A percentile compares a stretch with the other conserved stretches of the same genome.
phyloP scores from a whole-genome alignment of 768 basidiomycete genomes.

The Rhizopogon roseolus region DNA sequence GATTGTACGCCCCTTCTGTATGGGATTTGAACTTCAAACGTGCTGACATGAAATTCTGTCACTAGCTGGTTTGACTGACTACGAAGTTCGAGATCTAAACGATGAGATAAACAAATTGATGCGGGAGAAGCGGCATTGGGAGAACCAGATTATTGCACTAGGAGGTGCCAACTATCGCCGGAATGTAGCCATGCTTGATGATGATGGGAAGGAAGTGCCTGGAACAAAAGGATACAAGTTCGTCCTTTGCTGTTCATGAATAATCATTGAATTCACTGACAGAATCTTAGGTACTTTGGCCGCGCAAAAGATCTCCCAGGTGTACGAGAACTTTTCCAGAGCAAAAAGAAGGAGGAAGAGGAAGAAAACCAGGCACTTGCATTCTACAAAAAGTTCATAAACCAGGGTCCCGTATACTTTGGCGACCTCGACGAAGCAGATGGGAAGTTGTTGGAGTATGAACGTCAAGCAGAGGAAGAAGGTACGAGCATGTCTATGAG shows the following conservation, averaged over 20 bases:
- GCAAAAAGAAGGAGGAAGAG: constrained; percentile 80
- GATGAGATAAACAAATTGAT: constrained; percentile 96
- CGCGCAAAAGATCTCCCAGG: constrained; percentile 95
- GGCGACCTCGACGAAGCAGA: constrained; percentile 84
- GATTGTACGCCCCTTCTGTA: constrained; percentile 55
- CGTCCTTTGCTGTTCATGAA: constrained; percentile 16
- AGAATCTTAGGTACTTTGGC: constrained; percentile 77
- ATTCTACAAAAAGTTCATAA: constrained; percentile 84
- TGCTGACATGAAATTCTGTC: not conserved
- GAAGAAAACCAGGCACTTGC: constrained; percentile 77
- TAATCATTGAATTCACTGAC: not conserved
- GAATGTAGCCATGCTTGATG: constrained; percentile 91
- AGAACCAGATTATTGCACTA: constrained; percentile 93
- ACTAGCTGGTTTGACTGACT: constrained; percentile 87
- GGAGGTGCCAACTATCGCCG: constrained; percentile 95
- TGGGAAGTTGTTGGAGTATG: constrained; percentile 63
- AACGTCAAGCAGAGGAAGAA: constrained; percentile 66
- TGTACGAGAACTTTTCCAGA: constrained; percentile 90
- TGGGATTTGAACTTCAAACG: not conserved
- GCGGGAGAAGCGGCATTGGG: constrained; percentile 96
- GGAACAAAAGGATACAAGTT: constrained; percentile 98
- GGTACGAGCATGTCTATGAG: constrained; percentile 38
- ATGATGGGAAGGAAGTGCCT: constrained; percentile 93
- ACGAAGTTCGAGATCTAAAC: constrained; percentile 88
- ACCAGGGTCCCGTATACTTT: constrained; percentile 85